phyloP scores from a whole-genome alignment of 345 rosid species.

The Orychophragmus violaceus region DNA sequence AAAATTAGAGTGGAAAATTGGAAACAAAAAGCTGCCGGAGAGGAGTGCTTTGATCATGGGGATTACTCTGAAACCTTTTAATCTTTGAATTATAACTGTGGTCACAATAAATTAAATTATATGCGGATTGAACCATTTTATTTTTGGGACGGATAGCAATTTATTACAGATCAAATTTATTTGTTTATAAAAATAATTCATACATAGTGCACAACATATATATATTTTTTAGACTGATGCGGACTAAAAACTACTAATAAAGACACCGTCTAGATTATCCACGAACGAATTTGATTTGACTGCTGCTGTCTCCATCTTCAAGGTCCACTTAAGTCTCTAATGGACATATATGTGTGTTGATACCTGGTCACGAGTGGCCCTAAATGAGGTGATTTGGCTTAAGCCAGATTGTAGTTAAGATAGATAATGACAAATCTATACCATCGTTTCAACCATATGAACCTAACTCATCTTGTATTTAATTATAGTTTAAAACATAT shows the following conservation, averaged over 20 bases:
- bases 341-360: not conserved
- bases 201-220: too few species aligned
- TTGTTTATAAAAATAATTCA: too few species aligned
- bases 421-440: not conserved
- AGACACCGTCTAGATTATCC: too few species aligned
- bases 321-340: not conserved
- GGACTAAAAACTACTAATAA: too few species aligned
- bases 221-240: too few species aligned
- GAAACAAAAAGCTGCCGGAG: not conserved
- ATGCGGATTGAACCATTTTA: too few species aligned
- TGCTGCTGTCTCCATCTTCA: not conserved
- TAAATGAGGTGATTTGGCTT: not conserved
- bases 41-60: not conserved
- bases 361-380: not conserved
- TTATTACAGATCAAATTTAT: too few species aligned
- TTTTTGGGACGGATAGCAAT: too few species aligned
- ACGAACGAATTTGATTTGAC: too few species aligned
- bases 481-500: not conserved
- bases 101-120: too few species aligned
- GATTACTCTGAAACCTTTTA: not conserved
- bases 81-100: too few species aligned
- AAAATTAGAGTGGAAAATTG: not conserved
- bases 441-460: not conserved
- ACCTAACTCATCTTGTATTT: not conserved
- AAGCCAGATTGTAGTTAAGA: constrained; percentile 1